phyloP scores from a whole-genome alignment of 108 stramenopile species.

The Nitzschia sp. region DNA sequence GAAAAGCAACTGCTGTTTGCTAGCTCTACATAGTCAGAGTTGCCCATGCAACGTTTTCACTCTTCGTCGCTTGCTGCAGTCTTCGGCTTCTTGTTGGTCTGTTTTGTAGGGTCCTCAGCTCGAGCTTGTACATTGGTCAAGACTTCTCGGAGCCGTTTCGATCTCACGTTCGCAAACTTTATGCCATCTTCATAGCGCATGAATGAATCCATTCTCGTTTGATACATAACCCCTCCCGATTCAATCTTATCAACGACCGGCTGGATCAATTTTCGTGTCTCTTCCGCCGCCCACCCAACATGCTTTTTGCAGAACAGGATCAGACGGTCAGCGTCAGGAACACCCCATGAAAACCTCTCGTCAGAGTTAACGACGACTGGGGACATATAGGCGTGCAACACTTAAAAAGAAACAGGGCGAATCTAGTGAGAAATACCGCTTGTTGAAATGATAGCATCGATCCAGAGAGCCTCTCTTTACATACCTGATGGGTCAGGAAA shows the following conservation, averaged over 20 bases:
- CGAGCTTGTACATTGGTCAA: slow-evolving; percentile 15
- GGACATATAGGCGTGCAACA: slow-evolving; percentile 78
- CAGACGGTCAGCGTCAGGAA: slow-evolving; percentile 76
- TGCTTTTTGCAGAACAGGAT: slow-evolving; percentile 66
- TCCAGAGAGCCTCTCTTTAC: too few relatives aligned
- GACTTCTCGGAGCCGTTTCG: slow-evolving; percentile 61
- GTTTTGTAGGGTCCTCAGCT: not conserved
- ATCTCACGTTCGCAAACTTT: slow-evolving; percentile 82
- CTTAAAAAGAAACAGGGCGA: too few relatives aligned
- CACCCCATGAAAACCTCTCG: slow-evolving; percentile 82
- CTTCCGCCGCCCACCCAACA: slow-evolving; percentile 81
- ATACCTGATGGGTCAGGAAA: slow-evolving; percentile 86
- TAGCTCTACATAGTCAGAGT: too few relatives aligned
- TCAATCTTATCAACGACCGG: slow-evolving; percentile 77
- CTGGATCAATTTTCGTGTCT: slow-evolving; percentile 67
- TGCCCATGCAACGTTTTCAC: too few relatives aligned
- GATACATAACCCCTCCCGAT: slow-evolving; percentile 39
- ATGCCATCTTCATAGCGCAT: slow-evolving; percentile 92
- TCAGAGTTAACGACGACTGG: slow-evolving; percentile 82
- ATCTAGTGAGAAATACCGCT: too few relatives aligned
- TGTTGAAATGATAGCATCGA: too few relatives aligned
- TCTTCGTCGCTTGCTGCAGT: too few relatives aligned
- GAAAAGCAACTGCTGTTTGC: too few relatives aligned
- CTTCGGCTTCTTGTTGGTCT: not conserved
- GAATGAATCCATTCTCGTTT: slow-evolving; percentile 93